These are phyloP conservation scores for Petunia axillaris DNA, from an alignment of 257 asterid genomes.

Conservation along the genomic window DNA sequence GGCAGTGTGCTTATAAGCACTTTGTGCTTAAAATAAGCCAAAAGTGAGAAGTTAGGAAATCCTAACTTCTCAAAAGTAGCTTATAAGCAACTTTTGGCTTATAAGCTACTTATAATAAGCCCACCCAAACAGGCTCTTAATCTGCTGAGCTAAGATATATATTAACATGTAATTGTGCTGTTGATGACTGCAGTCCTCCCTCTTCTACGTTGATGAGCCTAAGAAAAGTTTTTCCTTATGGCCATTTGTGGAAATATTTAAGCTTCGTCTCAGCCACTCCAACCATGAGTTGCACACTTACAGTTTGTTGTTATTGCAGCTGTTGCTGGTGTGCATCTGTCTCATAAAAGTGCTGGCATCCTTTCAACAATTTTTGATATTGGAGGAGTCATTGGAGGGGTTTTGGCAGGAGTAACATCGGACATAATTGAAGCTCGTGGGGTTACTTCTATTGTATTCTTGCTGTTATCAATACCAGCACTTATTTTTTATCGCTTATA, in stretches of 20 bases:
- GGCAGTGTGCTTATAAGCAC: too few species aligned
- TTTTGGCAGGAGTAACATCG: constrained; percentile 76
- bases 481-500: constrained; percentile 67
- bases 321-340: constrained; percentile 77
- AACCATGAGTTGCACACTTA: background rate
- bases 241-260: background rate
- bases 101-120: too few species aligned
- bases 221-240: background rate
- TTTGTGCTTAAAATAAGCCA: too few species aligned
- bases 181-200: background rate
- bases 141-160: background rate
- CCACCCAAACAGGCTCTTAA: too few species aligned
- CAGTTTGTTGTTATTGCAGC: constrained; percentile 48
- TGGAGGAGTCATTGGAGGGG: constrained; percentile 92
- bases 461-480: constrained; percentile 72
- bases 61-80: too few species aligned
- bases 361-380: constrained; percentile 85
- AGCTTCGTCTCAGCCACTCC: background rate
- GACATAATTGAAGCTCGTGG: constrained; percentile 87
- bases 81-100: too few species aligned
- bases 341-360: constrained; percentile 81
- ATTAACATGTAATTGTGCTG: background rate
- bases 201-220: background rate
- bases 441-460: constrained; percentile 62
- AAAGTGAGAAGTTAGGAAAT: too few species aligned